Evolutionary conservation across 345 rosid species (phyloP).

Genomic region (Eucalyptus dawsonii): DNA sequence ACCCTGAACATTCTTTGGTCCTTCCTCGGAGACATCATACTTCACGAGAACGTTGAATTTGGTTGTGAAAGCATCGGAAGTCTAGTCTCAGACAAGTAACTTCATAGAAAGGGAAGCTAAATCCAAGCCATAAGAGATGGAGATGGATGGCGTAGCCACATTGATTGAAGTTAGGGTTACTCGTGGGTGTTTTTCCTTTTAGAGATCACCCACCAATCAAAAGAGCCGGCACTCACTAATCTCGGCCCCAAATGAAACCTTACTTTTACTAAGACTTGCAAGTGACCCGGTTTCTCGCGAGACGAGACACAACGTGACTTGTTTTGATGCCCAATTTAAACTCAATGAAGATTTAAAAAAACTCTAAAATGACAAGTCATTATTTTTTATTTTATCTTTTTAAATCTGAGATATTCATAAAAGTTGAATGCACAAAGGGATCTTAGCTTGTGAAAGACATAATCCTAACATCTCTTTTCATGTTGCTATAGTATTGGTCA

Average conservation of each 20-base stretch:
- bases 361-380: not conserved
- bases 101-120: not conserved
- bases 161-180: not conserved
- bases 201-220: not conserved
- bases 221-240: not conserved
- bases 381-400: not conserved
- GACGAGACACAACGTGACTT: not conserved
- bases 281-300: rapidly evolving
- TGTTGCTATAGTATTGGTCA: not conserved
- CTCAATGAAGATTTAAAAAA: not conserved
- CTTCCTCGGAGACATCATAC: not conserved
- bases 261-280: not conserved
- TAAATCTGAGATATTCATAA: rapidly evolving
- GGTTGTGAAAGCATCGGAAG: not conserved
- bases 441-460: not conserved
- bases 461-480: not conserved
- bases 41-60: not conserved
- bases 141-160: not conserved
- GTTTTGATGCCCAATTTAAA: not conserved
- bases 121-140: not conserved
- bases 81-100: not conserved
- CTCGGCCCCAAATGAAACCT: not conserved
- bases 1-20: not conserved
- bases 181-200: not conserved
- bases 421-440: not conserved